Conservation (phyloP, 164 flowering plant species). For the Piper longum region DNA sequence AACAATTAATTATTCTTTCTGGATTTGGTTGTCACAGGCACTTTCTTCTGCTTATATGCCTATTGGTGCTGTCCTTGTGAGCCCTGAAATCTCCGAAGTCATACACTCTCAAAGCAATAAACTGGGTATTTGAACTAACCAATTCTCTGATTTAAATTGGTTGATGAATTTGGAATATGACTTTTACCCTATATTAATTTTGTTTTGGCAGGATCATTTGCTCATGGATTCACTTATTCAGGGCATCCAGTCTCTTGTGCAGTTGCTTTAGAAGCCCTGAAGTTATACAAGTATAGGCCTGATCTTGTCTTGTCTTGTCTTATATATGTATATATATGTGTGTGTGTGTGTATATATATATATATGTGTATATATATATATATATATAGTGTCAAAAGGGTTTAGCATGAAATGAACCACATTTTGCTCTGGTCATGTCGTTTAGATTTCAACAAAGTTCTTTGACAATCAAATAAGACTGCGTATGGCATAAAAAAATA, state of each 20-base stretch:
- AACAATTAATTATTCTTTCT: background rate
- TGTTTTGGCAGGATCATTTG: constrained; percentile 45
- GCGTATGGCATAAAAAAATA: no score
- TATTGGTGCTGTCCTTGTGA: constrained; percentile 88
- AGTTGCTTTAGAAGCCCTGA: constrained; percentile 84
- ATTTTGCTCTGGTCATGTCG: no score
- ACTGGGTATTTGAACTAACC: constrained; percentile 45
- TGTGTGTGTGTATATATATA: no score
- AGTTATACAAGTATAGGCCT: constrained; percentile 64
- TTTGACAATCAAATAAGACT: no score
- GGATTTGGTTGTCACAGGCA: constrained; percentile 30
- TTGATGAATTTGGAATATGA: background rate
- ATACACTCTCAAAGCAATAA: constrained; percentile 80
- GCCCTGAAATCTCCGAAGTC: constrained; percentile 84
- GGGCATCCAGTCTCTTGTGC: constrained; percentile 99
- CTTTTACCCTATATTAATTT: background rate
- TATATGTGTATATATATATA: no score
- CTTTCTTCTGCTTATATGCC: constrained; percentile 92
- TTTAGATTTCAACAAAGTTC: no score
- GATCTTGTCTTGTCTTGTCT: background rate
- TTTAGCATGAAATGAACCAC: no score
- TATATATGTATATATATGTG: no score
- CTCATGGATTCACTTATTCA: constrained; percentile 97
- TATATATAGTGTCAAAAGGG: no score
- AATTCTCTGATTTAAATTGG: background rate